phyloP scores from a whole-genome alignment of 257 asterid genomes.

The Salvia hispanica region DNA sequence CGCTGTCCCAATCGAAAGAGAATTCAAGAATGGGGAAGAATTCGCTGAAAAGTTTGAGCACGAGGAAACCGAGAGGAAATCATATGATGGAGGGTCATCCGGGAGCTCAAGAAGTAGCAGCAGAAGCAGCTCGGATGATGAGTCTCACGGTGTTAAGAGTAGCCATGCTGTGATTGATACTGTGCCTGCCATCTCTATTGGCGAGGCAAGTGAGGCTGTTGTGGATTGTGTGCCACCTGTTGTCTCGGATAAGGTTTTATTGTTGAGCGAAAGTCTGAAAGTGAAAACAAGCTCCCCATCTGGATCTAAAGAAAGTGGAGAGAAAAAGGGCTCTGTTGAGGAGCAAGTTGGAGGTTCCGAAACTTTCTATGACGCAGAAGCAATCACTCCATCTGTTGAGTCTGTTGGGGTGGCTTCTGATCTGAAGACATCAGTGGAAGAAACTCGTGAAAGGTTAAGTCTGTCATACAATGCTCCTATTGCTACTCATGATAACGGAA shows the following conservation, averaged over 20 bases:
- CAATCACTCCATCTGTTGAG: conserved; percentile 26
- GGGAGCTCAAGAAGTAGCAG: conserved; percentile 43
- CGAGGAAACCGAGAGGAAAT: conserved; percentile 37
- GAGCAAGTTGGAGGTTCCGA: background rate
- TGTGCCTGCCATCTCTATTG: conserved; percentile 1
- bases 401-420: conserved; percentile 23
- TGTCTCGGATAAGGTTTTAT: conserved; percentile 30
- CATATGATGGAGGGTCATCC: conserved; percentile 40
- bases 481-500: conserved; percentile 35
- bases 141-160: conserved; percentile 33
- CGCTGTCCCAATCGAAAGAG: conserved; percentile 11
- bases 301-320: conserved; percentile 28
- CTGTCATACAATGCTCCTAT: conserved; percentile 31
- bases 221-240: conserved; percentile 27
- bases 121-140: conserved; percentile 44
- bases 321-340: background rate
- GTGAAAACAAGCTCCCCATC: conserved; percentile 11
- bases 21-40: background rate
- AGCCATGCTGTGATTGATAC: conserved; percentile 3
- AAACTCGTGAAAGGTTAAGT: conserved; percentile 37
- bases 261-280: conserved; percentile 27
- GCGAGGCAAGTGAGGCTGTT: conserved; percentile 31
- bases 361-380: background rate
- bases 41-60: conserved; percentile 34
- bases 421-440: conserved; percentile 26